Percentiles rank a stretch among this genome's conserved stretches.
phyloP scores from a whole-genome alignment of 345 rosid genomes.

The Populus tremula region DNA sequence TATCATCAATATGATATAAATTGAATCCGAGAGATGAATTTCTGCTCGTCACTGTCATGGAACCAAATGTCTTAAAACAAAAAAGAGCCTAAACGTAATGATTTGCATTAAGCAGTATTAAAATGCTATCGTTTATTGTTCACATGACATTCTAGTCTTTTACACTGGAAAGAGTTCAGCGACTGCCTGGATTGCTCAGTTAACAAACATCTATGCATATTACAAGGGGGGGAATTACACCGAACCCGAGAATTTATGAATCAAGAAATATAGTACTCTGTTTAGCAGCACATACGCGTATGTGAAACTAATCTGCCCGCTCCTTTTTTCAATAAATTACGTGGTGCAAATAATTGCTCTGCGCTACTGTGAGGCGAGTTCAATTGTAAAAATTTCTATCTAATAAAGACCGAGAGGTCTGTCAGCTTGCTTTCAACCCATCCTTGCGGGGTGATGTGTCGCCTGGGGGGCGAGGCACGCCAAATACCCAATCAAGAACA shows the following conservation, averaged over 20 bases:
- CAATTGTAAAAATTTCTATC: not conserved
- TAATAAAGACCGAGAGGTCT: not conserved
- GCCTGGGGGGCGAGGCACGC: constrained; percentile 65
- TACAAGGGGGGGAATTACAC: not conserved
- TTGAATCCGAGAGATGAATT: not conserved
- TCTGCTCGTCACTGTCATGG: not conserved
- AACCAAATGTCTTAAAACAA: not conserved
- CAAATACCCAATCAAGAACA: constrained; percentile 94
- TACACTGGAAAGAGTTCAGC: not conserved
- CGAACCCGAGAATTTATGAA: not conserved
- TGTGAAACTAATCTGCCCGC: not conserved
- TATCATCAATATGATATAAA: not conserved
- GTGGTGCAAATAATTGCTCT: too few relatives aligned
- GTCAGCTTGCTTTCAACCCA: not conserved
- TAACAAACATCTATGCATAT: not conserved
- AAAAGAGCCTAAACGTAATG: too few relatives aligned
- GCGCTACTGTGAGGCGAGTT: too few relatives aligned
- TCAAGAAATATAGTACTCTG: not conserved
- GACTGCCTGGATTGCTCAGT: not conserved
- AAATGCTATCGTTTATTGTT: not conserved
- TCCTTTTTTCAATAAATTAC: too few relatives aligned
- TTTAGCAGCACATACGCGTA: not conserved
- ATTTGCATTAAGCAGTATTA: not conserved
- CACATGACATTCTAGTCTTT: not conserved
- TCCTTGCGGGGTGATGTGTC: constrained; percentile 52